phyloP scores from a whole-genome alignment of 495 filamentous ascomycete genomes.

The Beverwykella pulmonaria region DNA sequence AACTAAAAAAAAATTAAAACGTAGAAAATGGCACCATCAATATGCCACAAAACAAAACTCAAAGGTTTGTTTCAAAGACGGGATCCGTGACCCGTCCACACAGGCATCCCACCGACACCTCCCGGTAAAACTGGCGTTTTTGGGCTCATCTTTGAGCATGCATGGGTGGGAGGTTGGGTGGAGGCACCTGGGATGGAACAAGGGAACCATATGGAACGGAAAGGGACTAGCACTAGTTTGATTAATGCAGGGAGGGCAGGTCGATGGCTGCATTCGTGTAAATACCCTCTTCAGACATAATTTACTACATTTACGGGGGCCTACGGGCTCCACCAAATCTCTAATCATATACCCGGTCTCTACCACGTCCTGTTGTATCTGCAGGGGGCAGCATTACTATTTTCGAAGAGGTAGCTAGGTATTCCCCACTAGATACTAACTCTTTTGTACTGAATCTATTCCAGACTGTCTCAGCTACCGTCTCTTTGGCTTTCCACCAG shows the following conservation, averaged over 20 bases:
- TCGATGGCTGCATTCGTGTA: background rate
- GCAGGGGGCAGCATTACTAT: too few relatives aligned
- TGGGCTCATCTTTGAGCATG: background rate
- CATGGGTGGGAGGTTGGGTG: background rate
- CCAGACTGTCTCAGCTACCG: too few relatives aligned
- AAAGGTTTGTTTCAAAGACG: conserved; percentile 2
- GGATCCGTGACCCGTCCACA: background rate
- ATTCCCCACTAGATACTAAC: too few relatives aligned
- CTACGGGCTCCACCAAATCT: conserved; percentile 6
- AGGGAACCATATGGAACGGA: background rate
- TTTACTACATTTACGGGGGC: conserved; percentile 16
- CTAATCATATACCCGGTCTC: too few relatives aligned
- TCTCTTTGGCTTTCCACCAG: conserved; percentile 13
- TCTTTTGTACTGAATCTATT: too few relatives aligned
- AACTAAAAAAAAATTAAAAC: conserved; percentile 8
- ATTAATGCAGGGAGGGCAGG: background rate
- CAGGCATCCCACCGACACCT: too few relatives aligned
- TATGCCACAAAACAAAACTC: conserved; percentile 1
- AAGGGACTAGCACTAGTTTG: background rate
- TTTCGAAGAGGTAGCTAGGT: too few relatives aligned
- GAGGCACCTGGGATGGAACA: background rate
- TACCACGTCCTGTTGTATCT: too few relatives aligned
- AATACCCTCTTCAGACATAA: conserved; percentile 12
- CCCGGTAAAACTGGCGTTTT: background rate
- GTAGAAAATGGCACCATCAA: background rate